phyloP scores from a whole-genome alignment of 2,329 filamentous ascomycete species.

The Penicillium sp. region DNA sequence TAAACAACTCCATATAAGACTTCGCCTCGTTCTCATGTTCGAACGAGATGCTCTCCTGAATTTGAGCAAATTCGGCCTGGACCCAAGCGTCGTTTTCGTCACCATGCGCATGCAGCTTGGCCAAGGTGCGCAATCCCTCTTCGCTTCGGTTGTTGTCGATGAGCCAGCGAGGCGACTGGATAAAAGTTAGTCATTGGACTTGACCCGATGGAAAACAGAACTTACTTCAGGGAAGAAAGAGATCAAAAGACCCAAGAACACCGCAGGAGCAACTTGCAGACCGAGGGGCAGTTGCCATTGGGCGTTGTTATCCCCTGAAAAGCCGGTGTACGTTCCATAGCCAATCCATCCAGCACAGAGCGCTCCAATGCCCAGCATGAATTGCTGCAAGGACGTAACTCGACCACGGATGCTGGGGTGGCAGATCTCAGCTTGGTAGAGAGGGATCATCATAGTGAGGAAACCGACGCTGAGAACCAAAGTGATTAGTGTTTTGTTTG shows the following conservation, averaged over 20 bases:
- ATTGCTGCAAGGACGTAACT: conserved; percentile 74
- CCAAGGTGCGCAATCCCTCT: conserved; percentile 65
- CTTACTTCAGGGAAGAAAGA: conserved; percentile 66
- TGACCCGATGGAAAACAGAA: rapidly evolving
- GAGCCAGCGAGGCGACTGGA: conserved; percentile 65
- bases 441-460: conserved; percentile 64
- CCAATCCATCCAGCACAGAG: conserved; percentile 72
- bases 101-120: conserved; percentile 68
- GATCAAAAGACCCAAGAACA: conserved; percentile 64
- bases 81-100: conserved; percentile 68
- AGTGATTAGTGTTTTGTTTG: conserved; percentile 40
- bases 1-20: conserved; percentile 69
- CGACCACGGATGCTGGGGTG: conserved; percentile 75
- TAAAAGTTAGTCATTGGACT: not conserved
- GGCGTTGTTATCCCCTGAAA: conserved; percentile 47
- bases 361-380: conserved; percentile 76
- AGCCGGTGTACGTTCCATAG: conserved; percentile 61
- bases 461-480: conserved; percentile 53
- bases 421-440: conserved; percentile 77
- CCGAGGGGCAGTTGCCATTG: conserved; percentile 66
- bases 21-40: conserved; percentile 70
- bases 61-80: conserved; percentile 68
- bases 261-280: conserved; percentile 70
- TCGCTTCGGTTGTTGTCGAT: conserved; percentile 69
- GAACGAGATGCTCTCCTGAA: conserved; percentile 63